These are phyloP conservation scores for Asparagopsis taxiformis DNA, from an alignment of 31 red algal species.

Conservation along the genomic window DNA sequence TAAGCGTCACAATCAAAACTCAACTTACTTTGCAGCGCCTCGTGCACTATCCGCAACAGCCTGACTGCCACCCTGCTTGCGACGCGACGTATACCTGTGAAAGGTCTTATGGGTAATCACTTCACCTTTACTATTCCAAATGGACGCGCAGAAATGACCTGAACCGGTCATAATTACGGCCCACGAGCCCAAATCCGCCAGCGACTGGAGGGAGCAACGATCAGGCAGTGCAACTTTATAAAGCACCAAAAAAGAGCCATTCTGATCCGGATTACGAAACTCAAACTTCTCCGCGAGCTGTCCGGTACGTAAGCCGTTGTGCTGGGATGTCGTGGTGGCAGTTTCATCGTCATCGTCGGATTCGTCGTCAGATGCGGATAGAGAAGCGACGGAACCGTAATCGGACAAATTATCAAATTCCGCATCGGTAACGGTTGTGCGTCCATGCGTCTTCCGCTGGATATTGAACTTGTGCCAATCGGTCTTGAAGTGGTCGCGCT, in stretches of 20 bases:
- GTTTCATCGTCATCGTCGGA: conserved; percentile 1
- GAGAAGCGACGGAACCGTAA: neutral
- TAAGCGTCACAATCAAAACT: conserved; percentile 5
- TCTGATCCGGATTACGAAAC: conserved; percentile 10
- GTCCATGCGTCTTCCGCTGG: neutral
- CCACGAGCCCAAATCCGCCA: conserved; percentile 18
- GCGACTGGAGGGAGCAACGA: neutral
- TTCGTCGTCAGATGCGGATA: conserved; percentile 8
- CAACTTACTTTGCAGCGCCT: conserved; percentile 32
- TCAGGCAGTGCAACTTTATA: conserved; percentile 34
- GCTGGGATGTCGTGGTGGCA: neutral
- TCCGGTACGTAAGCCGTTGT: neutral
- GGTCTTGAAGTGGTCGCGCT: conserved; percentile 1
- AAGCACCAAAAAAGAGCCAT: conserved; percentile 16
- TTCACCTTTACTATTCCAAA: conserved; percentile 14
- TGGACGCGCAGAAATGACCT: conserved; percentile 29
- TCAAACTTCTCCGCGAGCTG: conserved; percentile 33
- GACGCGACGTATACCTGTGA: conserved; percentile 40
- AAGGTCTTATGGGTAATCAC: conserved; percentile 33
- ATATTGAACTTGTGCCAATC: conserved; percentile 9
- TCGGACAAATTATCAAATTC: conserved; percentile 15
- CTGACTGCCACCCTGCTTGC: conserved; percentile 61
- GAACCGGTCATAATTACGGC: conserved; percentile 24
- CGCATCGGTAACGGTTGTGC: conserved; percentile 2
- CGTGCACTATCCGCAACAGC: conserved; percentile 31